Evolutionary conservation across 345 rosid species (phyloP).

Genomic region (Euphorbia tirucalli): DNA sequence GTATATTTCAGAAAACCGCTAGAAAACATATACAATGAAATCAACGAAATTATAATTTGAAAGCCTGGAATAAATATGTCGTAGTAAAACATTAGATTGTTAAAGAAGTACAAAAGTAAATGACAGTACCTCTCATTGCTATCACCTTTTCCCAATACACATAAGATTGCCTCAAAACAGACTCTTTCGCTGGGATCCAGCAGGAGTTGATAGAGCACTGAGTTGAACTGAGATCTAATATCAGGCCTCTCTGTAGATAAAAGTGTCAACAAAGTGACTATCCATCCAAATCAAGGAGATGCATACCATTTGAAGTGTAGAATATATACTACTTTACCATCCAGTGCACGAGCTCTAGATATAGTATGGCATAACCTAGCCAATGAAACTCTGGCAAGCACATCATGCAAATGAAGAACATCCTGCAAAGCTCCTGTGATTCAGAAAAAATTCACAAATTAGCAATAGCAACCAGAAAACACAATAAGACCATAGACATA

Average conservation of each 20-base stretch:
- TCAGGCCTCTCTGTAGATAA: conserved; percentile 79
- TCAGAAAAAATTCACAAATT: conserved; percentile 20
- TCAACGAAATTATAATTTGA: neutral
- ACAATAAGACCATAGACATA: neutral
- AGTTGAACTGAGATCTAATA: conserved; percentile 87
- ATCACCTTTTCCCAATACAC: conserved; percentile 83
- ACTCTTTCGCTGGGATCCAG: conserved; percentile 99
- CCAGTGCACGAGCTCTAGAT: conserved; percentile 88
- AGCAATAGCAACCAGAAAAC: conserved; percentile 11
- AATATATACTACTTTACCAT: conserved; percentile 53
- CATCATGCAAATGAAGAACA: conserved; percentile 98
- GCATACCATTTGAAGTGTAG: neutral
- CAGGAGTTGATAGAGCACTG: conserved; percentile 90
- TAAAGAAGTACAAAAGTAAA: conserved; percentile 5
- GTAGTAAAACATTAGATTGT: neutral
- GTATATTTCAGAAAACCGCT: neutral
- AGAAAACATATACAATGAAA: neutral
- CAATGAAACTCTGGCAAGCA: conserved; percentile 93
- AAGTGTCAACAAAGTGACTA: conserved; percentile 26
- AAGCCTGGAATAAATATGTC: neutral
- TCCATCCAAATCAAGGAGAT: conserved; percentile 15
- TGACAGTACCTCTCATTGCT: conserved; percentile 63
- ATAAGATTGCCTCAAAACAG: conserved; percentile 94
- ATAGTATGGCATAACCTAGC: conserved; percentile 89
- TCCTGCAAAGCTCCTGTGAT: conserved; percentile 98